Conservation (phyloP, 208 protist species). For the Leishmania major region DNA sequence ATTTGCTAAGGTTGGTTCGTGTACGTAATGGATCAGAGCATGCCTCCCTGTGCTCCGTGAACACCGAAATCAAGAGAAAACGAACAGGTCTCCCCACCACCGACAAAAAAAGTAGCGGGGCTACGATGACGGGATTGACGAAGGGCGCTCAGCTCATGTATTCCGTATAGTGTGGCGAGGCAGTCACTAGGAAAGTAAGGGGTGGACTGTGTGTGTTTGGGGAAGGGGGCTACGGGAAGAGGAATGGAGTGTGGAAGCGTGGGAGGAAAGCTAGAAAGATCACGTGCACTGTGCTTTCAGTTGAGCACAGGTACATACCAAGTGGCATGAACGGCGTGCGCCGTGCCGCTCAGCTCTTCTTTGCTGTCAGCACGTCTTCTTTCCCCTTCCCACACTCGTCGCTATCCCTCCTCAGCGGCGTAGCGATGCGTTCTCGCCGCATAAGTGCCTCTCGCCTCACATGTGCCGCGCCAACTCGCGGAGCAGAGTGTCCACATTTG, state of each 20-base stretch:
- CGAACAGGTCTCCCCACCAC: neutral
- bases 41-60: neutral
- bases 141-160: neutral
- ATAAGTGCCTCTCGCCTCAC: neutral
- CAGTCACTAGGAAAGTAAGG: neutral
- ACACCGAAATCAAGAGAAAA: neutral
- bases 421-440: neutral
- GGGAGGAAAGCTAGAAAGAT: neutral
- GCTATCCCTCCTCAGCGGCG: neutral
- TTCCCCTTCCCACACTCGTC: neutral
- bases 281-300: neutral
- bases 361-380: too few relatives aligned
- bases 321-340: neutral
- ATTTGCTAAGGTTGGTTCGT: neutral
- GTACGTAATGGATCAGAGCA: neutral
- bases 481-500: neutral
- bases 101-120: neutral
- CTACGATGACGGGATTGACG: neutral
- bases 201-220: neutral
- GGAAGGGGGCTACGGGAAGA: neutral
- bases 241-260: neutral
- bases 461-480: neutral
- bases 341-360: neutral
- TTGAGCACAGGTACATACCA: neutral
- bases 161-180: neutral